These are phyloP conservation scores for Termitomyces sp. DNA, from an alignment of 768 basidiomycete species.

Conservation along the genomic window DNA sequence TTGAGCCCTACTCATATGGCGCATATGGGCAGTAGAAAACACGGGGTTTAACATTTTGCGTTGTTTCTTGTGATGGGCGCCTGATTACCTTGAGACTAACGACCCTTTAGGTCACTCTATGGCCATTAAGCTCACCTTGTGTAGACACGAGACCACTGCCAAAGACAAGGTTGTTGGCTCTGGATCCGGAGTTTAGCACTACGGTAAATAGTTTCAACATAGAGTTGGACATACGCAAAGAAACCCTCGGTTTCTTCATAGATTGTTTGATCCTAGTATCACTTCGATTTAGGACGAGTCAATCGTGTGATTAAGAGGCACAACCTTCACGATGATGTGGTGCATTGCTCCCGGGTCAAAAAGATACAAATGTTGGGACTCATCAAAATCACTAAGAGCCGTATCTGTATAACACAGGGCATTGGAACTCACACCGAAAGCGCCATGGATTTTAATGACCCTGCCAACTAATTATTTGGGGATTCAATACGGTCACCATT, in stretches of 20 bases:
- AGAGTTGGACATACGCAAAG: conserved; percentile 21
- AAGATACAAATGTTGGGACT: conserved; percentile 33
- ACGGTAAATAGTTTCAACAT: not conserved
- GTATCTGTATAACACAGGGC: not conserved
- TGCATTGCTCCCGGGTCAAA: conserved; percentile 47
- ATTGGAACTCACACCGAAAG: conserved; percentile 31
- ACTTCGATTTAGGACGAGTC: not conserved
- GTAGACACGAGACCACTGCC: conserved; percentile 29
- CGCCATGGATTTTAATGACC: conserved; percentile 30
- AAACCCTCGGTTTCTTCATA: conserved; percentile 28
- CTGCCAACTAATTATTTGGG: conserved; percentile 27
- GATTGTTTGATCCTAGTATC: conserved; percentile 28
- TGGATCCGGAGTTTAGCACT: conserved; percentile 15
- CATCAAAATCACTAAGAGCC: not conserved
- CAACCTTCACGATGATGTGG: conserved; percentile 44
- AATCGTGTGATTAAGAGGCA: not conserved
- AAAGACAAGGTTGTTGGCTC: conserved; percentile 22
- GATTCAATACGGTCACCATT: not conserved
- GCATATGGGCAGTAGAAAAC: conserved; percentile 40
- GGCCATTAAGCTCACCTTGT: conserved; percentile 18
- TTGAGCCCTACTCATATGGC: conserved; percentile 31
- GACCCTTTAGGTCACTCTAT: not conserved
- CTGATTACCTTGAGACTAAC: not conserved
- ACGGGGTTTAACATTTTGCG: conserved; percentile 45
- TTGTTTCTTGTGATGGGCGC: conserved; percentile 25